phyloP scores from a whole-genome alignment of 1,139 yeast genomes.

The Suhomyces ambrosiae region DNA sequence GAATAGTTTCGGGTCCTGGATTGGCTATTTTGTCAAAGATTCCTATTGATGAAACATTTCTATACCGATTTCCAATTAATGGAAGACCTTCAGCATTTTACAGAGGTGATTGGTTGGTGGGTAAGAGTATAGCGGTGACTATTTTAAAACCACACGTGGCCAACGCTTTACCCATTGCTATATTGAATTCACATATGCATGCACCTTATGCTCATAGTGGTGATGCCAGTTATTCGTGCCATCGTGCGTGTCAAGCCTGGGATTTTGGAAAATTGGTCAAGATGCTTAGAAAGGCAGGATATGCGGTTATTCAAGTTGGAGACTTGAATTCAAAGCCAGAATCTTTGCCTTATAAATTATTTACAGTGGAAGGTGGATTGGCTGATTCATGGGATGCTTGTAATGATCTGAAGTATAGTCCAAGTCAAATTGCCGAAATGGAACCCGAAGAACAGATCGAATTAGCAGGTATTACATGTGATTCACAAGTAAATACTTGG shows the following conservation, averaged over 20 bases:
- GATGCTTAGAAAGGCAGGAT: conserved; percentile 69
- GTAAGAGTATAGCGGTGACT: conserved; percentile 84
- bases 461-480: conserved; percentile 86
- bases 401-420: conserved; percentile 33
- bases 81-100: conserved; percentile 93
- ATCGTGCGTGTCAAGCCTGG: conserved; percentile 96
- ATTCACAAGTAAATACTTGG: conserved; percentile 86
- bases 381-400: conserved; percentile 82
- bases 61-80: conserved; percentile 85
- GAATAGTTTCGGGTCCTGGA: conserved; percentile 93
- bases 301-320: conserved; percentile 87
- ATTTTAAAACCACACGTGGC: conserved; percentile 54
- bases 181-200: conserved; percentile 93
- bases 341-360: conserved; percentile 74
- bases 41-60: conserved; percentile 77
- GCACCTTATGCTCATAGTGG: conserved; percentile 88
- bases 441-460: conserved; percentile 68
- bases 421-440: conserved; percentile 51
- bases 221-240: conserved; percentile 88
- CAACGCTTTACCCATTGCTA: conserved; percentile 62
- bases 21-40: conserved; percentile 79
- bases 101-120: conserved; percentile 98
- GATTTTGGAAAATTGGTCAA: conserved; percentile 74
- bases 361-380: conserved; percentile 70
- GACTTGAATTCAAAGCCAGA: conserved; percentile 90